Conservation (phyloP, 2,329 filamentous ascomycete genomes). For the Talaromyces atroroseus region DNA sequence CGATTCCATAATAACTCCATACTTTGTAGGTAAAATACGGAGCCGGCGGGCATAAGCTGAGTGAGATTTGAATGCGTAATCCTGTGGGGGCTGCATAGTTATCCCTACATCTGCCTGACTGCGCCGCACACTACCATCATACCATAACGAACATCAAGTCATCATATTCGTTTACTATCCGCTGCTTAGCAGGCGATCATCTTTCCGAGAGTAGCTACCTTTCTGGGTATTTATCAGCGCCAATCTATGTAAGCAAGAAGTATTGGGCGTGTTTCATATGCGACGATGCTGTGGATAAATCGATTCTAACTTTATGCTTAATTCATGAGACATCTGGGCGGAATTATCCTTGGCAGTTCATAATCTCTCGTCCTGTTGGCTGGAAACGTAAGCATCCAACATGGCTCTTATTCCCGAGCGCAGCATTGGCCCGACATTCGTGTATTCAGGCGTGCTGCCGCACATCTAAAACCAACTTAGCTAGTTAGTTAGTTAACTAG, state of each 20-base stretch:
- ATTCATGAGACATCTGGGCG: neutral
- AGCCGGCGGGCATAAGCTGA: neutral
- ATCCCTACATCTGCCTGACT: too few species aligned
- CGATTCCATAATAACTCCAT: neutral
- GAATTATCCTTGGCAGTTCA: neutral
- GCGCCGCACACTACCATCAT: neutral
- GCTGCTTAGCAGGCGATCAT: neutral
- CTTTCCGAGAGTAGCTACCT: constrained; percentile 6
- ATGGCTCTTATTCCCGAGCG: neutral
- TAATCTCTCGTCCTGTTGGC: neutral
- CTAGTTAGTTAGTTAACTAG: too few species aligned
- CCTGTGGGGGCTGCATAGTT: neutral
- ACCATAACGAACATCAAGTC: neutral
- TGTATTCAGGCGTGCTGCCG: neutral
- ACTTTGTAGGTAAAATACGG: neutral
- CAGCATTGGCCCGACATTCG: neutral
- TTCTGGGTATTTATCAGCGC: constrained; percentile 4
- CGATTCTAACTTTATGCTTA: neutral
- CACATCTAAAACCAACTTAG: neutral
- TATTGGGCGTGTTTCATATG: neutral
- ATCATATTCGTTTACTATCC: neutral
- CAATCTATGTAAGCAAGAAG: neutral
- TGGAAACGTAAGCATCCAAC: neutral
- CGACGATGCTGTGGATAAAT: neutral
- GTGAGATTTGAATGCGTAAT: neutral